Evolutionary conservation across 129 eudicot genomes (phyloP), one percentile per base, ranked within the genome.

Genomic region (Logfia minima): DNA sequence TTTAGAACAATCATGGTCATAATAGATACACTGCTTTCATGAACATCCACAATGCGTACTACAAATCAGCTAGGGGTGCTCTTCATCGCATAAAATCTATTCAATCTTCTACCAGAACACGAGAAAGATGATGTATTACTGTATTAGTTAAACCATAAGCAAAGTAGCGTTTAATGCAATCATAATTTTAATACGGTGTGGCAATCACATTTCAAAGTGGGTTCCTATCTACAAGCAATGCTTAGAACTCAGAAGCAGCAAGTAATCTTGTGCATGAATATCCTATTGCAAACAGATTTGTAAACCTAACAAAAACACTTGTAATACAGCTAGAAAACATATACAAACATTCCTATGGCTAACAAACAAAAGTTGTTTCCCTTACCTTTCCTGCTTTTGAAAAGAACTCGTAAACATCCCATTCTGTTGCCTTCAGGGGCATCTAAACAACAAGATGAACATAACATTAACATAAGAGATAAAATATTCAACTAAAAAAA

Each of bases 361-460:
- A 35, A 35, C 51, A 43, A 43, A 43, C 51, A 43, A 43, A 43
- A 43, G 2, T 43, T 9, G 3, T 10, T 5, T 1, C 26, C 58
- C 85, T 69, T 21, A 92, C 98, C 96, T 92, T 92, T 66, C 98
- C 98, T 52, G 95, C 98, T 83, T 87, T 86, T 32, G 96, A 88
- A 64, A 93, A 93, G 83, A 93, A 90, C 60, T 90, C 98, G 70
- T 86, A 93, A 61, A 90, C 92, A 78, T 93, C 97, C 74, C 90
- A 85, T 70, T 93, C 96, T 37, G 95, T 88, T 39, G 98, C 98
- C 85, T 93, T 93, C 72, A 93, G 88, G 22, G 98, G 96, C 98
- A 93, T 93, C 98, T 93, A 84, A 80, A 71, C 19, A 82, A 71
- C 24, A 75, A 68, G 48, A 77, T 17, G 8, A 43, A 11, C 6